These are phyloP conservation scores for Aspergillus cavernicola DNA, from an alignment of 495 filamentous ascomycete genomes.

Conservation along the genomic window DNA sequence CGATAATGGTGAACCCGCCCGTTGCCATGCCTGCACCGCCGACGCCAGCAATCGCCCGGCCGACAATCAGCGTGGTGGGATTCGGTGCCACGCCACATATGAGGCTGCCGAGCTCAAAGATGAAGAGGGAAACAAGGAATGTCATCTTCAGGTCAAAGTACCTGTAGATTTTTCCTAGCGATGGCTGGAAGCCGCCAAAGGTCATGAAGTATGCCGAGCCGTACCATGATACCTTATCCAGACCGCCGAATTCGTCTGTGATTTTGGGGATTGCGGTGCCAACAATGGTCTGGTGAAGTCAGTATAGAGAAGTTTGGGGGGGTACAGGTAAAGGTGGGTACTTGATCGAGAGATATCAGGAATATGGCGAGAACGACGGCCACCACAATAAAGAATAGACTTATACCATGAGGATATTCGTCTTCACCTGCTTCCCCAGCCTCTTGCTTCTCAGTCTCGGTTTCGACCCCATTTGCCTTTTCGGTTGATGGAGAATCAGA, in stretches of 20 bases:
- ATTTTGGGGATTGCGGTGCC: constrained; percentile 20
- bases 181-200: constrained; percentile 33
- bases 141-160: constrained; percentile 26
- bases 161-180: constrained; percentile 42
- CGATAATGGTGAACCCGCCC: constrained; percentile 32
- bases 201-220: constrained; percentile 47
- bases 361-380: neutral
- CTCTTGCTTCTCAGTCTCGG: no score
- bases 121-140: constrained; percentile 3
- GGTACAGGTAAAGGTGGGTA: neutral
- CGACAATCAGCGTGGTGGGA: constrained; percentile 55
- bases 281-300: neutral
- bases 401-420: neutral
- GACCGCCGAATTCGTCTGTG: constrained; percentile 23
- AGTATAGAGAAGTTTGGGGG: neutral
- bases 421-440: no score
- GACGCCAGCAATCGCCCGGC: constrained; percentile 67
- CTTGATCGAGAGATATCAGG: neutral
- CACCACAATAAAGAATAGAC: neutral
- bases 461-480: no score
- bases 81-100: constrained; percentile 21
- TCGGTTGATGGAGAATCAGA: no score
- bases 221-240: constrained; percentile 50
- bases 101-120: constrained; percentile 15
- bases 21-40: constrained; percentile 36